Conservation (phyloP, 495 filamentous ascomycete genomes). For the Daldinia childiae region DNA sequence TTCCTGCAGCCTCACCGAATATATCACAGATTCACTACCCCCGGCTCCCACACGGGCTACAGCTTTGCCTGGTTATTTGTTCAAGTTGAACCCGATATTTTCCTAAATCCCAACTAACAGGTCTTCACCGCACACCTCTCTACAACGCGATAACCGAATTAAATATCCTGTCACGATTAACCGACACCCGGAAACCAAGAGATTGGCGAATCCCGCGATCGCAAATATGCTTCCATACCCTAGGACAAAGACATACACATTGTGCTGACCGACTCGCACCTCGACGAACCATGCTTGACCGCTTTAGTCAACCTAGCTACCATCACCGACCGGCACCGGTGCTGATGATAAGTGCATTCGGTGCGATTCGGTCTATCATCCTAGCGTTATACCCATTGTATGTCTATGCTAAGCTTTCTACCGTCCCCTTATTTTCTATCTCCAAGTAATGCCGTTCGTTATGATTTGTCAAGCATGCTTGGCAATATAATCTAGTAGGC, state of each 20-base stretch:
- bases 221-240: constrained; percentile 2
- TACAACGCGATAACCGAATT: constrained; percentile 25
- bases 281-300: constrained; percentile 23
- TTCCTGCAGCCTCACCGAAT: constrained; percentile 43
- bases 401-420: background rate
- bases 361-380: constrained; percentile 14
- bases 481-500: constrained; percentile 20
- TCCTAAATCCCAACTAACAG: constrained; percentile 25
- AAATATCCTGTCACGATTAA: constrained; percentile 1
- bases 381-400: constrained; percentile 2
- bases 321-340: constrained; percentile 13
- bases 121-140: constrained; percentile 37
- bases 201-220: constrained; percentile 31
- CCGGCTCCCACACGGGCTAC: constrained; percentile 34
- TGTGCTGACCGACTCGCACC: constrained; percentile 24
- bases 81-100: constrained; percentile 28
- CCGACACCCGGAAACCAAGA: background rate
- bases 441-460: background rate
- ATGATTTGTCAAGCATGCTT: constrained; percentile 18
- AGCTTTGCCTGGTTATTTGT: constrained; percentile 32
- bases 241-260: constrained; percentile 5
- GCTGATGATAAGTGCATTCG: constrained; percentile 23
- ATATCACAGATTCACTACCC: constrained; percentile 35
- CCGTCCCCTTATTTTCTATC: constrained; percentile 7
- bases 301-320: constrained; percentile 8